Evolutionary conservation across 179 eudicot genomes (phyloP).

Genomic region (Sideroxylon spinosum): DNA sequence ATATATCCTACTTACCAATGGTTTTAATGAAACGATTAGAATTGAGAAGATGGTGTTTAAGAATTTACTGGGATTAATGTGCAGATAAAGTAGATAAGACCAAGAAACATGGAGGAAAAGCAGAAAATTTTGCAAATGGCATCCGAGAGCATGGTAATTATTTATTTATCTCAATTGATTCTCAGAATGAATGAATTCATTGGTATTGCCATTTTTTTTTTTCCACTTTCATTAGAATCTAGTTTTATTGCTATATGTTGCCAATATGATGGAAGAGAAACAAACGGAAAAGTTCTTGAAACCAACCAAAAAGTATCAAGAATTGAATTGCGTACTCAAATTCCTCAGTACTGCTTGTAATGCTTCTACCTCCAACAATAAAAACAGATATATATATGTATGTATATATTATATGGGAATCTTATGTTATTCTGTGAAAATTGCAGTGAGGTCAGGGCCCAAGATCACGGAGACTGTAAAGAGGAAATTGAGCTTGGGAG

Average conservation of each 20-base stretch:
- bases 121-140: conserved; percentile 27
- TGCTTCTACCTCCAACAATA: background rate
- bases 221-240: too few species aligned
- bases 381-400: background rate
- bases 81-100: conserved; percentile 27
- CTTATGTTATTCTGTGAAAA: background rate
- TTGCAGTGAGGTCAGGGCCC: conserved; percentile 25
- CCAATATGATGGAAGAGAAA: background rate
- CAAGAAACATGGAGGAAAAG: conserved; percentile 27
- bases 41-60: too few species aligned
- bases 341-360: background rate
- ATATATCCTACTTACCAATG: background rate
- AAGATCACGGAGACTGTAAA: conserved; percentile 27
- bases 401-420: background rate
- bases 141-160: conserved; percentile 35
- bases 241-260: background rate
- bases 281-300: background rate
- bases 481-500: conserved; percentile 43
- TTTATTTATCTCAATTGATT: background rate
- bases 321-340: background rate
- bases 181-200: background rate
- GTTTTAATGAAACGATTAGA: background rate
- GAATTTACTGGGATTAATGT: background rate
- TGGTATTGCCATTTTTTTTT: background rate
- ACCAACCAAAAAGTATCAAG: background rate